A percentile compares a stretch with the other conserved stretches of the same genome.
Evolutionary conservation across 2,329 filamentous ascomycete genomes (phyloP).

Genomic region (Blastomyces gilchristii): DNA sequence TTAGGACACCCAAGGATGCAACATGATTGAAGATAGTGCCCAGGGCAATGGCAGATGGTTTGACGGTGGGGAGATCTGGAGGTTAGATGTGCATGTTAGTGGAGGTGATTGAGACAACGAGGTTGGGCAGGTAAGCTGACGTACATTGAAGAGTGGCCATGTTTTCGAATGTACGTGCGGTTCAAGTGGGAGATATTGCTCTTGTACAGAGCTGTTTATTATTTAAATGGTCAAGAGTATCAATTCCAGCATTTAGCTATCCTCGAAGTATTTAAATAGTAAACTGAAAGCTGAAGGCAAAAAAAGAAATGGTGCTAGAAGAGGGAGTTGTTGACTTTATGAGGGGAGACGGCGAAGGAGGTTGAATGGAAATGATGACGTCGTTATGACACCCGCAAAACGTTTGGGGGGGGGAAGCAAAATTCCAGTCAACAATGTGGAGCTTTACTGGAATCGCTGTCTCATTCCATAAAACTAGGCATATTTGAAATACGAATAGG

Average conservation of each 20-base stretch:
- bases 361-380: constrained; percentile 3
- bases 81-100: background rate
- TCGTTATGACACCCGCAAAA: constrained; percentile 6
- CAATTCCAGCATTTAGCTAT: background rate
- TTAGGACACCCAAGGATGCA: constrained; percentile 75
- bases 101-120: background rate
- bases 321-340: background rate
- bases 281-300: background rate
- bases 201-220: background rate
- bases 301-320: background rate
- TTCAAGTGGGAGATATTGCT: background rate
- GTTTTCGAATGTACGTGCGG: constrained; percentile 20
- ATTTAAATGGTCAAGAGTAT: background rate
- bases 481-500: background rate
- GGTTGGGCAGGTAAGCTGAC: constrained; percentile 1
- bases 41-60: constrained; percentile 94
- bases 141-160: constrained; percentile 54
- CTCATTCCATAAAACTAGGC: background rate
- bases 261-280: background rate
- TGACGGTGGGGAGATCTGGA: constrained; percentile 67
- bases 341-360: background rate
- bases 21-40: constrained; percentile 94
- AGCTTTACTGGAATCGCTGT: background rate
- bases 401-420: background rate
- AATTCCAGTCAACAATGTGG: too few species aligned